Percentiles rank a stretch among this genome's conserved stretches.
phyloP scores from a whole-genome alignment of 2,329 filamentous ascomycete species.

The Botrytis fragariae region DNA sequence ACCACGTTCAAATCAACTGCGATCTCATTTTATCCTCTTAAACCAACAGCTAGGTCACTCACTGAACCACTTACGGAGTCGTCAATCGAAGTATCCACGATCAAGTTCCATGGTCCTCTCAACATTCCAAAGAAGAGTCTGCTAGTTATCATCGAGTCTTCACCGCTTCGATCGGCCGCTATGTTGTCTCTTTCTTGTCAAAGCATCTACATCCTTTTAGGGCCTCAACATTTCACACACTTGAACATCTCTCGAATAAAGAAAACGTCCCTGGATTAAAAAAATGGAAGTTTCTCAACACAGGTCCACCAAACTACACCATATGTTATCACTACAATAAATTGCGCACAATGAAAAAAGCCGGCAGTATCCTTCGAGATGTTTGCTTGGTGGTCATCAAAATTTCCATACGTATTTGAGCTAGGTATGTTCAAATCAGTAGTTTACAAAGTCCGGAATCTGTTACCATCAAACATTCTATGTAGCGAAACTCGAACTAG shows the following conservation, averaged over 20 bases:
- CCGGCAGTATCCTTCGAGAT: neutral
- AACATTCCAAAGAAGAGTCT: conserved; percentile 22
- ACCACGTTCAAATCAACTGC: neutral
- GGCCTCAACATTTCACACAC: conserved; percentile 7
- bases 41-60: neutral
- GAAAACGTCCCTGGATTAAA: neutral
- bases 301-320: neutral
- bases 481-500: neutral
- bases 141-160: conserved; percentile 19
- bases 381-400: neutral
- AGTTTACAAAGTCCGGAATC: neutral
- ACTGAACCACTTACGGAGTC: neutral
- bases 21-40: neutral
- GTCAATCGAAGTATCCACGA: neutral
- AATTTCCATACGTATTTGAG: neutral
- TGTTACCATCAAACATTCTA: neutral
- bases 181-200: conserved; percentile 23
- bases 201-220: conserved; percentile 20
- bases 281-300: neutral
- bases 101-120: conserved; percentile 16
- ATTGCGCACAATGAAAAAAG: neutral
- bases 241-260: neutral
- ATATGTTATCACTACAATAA: neutral
- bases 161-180: conserved; percentile 21
- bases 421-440: neutral